Evolutionary conservation across 2,329 filamentous ascomycete genomes (phyloP), one percentile per base, ranked within the genome.

Genomic region (Ascochyta koolunga): DNA sequence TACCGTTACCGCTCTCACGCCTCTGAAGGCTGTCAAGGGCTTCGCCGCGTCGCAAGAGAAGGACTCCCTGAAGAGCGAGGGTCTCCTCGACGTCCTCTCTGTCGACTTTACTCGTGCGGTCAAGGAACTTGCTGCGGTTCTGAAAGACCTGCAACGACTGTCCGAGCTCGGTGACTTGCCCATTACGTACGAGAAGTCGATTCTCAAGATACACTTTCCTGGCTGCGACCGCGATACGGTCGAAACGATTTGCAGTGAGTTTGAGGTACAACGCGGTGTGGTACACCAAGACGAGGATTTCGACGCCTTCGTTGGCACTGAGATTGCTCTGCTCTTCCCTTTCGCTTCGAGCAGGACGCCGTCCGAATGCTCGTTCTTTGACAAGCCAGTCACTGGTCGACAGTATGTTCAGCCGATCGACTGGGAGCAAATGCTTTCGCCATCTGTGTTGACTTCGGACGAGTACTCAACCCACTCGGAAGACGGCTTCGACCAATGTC

Each of bases 91-190:
- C 62, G 82, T 91, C 25, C 84, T 99, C 8, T 91, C 91, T 18
- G 84, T 88, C 38, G 95, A 99, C 77, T 97, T 99, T 73, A 89
- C 89, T 2, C 88, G 91, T 46, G 88, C 91, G 1, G 77, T 97
- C 56, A 90, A 93, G 75, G 93, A 97, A 61, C 82, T 97, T 16
- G 86, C 90, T 2, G 84, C 86, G 5, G 83, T 93, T 1, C 83
- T 95, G 66, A 89, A 88, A 44, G 95, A 99, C 67, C 80, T 99
- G 6, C 89, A 90, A 67, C 85, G 86, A 31, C 80, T 99, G 1
- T 85, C 91, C 0, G 78, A 81, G 0, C 75, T 98, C 1, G 95
- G 95, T 1, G 92, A 97, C 69, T 78, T 99, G 18, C 92, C 93
- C 0, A 85, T 98, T 29, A 82, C 85, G 0, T 82, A 96, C 46